Base-by-base conservation (phyloP, 1,284 basidiomycete genomes). In the Abortiporus biennis region DNA sequence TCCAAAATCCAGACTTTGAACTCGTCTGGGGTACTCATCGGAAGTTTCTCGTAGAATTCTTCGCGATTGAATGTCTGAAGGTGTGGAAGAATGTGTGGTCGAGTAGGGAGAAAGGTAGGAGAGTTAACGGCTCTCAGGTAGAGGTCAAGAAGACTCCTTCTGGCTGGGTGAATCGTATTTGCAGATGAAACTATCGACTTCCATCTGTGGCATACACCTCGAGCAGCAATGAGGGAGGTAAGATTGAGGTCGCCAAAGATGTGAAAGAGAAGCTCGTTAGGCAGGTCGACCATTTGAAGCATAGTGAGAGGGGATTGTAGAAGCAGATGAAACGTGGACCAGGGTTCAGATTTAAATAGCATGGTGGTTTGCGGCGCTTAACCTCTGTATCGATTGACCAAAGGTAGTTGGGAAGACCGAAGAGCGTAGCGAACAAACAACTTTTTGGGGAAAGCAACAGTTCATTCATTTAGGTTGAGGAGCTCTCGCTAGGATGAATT, bases 181-280 rank as follows among this genome's bases (percentile, higher is more conserved):
- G 47, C 41, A 20, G 36, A 21, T 29, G 25, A 33, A 22, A 46
- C 47, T 29, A 46, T 35, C 13, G 12, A 16, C 16, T 45, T 38
- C 47, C 47, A 49, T 36, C 44, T 44, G 11, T 42, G 44, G 23
- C 35, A 27, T 20, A 49, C 42, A 13, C 42, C 36, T 19, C 40
- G 32, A 6, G 39, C 38, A 13, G 42, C 38, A 23, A 44, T 42
- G 38, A 49, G 42, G 4, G 38, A 20, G n/a, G 39, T 31, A 9
- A 49, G 45, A 6, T 44, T 39, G 3, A 46, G 35, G 15, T 25
- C 33, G 8, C 38, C 30, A 38, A 38, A 44, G 29, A 49, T 46
- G n/a, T 20, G 29, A 37, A 49, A 38, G 20, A 49, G 34, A n/a
- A 49, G 41, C 39, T 49, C 47, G 39, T 44, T 49, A 16, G 47